Evolutionary conservation across 768 basidiomycete genomes (phyloP), one percentile per base, ranked within the genome.

Genomic region (Exsudoporus frostii): DNA sequence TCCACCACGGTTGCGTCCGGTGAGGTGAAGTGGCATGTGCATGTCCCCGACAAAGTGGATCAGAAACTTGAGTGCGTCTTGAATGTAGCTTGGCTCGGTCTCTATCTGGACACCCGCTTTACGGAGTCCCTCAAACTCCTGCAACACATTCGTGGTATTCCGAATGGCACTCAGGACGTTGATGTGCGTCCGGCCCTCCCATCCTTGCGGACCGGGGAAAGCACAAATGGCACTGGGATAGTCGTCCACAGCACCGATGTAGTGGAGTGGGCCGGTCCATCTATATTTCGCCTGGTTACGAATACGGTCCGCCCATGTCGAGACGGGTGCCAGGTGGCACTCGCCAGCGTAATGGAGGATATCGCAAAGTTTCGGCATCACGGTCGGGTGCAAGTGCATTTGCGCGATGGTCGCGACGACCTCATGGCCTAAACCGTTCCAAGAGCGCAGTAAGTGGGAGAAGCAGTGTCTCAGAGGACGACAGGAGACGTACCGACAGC

Each of bases 401-500:
- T 98, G 89, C 1, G 96, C 96, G 51, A 98, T 89, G 5, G 94
- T 96, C 1, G 94, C 95, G 6, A 92, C 83, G 30, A 97, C 86
- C 74, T 97, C 90, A 62, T 98, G 95, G 4, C 95, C 92, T 84
- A 24, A 4, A 6, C 27, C 7, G 46, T 19, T 47, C n/a, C 20
- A 22, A 14, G 15, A 5, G 5, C 5, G 15, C 11, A 7, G 20
- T 57, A 17, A 58, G 50, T 15, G 10, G n/a, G 20, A 15, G 45
- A 34, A 13, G 7, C 0, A 22, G 19, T 2, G 45, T 10, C 1
- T 29, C 7, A 14, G 49, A 39, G 24, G 17, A 34, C 27, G 19
- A 25, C 27, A 25, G 5, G 20, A 50, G 38, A 44, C 67, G 41
- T 45, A 74, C 72, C 73, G 14, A 73, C 77, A 10, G 65, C 66